Evolutionary conservation across 345 rosid species (phyloP).

Genomic region (Brassica nigra): DNA sequence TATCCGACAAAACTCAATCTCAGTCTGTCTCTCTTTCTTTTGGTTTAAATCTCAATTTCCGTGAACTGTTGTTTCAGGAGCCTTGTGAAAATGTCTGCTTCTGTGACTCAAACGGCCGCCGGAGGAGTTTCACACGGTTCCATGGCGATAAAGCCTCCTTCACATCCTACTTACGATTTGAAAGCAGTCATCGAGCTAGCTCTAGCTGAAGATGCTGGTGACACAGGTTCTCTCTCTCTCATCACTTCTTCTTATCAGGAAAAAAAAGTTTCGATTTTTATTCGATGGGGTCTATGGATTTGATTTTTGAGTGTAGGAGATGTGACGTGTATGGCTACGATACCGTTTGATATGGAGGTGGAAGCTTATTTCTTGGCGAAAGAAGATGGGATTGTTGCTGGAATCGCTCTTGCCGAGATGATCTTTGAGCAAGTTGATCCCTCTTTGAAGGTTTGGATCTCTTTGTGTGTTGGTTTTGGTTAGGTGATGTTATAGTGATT

Average conservation of each 20-base stretch:
- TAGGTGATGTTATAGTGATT: not conserved
- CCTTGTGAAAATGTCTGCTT: conserved; percentile 56
- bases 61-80: conserved; percentile 34
- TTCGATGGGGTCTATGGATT: not conserved
- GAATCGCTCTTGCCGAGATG: conserved; percentile 80
- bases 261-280: conserved; percentile 12
- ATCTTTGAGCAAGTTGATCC: conserved; percentile 87
- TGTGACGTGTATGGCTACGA: conserved; percentile 91
- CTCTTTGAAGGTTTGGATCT: conserved; percentile 60
- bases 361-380: conserved; percentile 92
- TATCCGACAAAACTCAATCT: not conserved
- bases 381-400: conserved; percentile 90
- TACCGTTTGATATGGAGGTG: conserved; percentile 80
- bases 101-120: conserved; percentile 34
- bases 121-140: conserved; percentile 42
- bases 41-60: not conserved
- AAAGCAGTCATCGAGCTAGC: conserved; percentile 71
- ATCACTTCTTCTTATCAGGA: not conserved
- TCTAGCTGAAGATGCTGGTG: conserved; percentile 89
- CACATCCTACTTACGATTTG: conserved; percentile 88
- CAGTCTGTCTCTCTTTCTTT: not conserved
- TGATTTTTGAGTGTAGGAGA: conserved; percentile 58
- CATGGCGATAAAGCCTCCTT: conserved; percentile 77
- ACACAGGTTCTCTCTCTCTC: conserved; percentile 59
- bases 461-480: not conserved